These are phyloP conservation scores for Laburnicola sp. DNA, from an alignment of 2,329 filamentous ascomycete species.

Conservation along the genomic window DNA sequence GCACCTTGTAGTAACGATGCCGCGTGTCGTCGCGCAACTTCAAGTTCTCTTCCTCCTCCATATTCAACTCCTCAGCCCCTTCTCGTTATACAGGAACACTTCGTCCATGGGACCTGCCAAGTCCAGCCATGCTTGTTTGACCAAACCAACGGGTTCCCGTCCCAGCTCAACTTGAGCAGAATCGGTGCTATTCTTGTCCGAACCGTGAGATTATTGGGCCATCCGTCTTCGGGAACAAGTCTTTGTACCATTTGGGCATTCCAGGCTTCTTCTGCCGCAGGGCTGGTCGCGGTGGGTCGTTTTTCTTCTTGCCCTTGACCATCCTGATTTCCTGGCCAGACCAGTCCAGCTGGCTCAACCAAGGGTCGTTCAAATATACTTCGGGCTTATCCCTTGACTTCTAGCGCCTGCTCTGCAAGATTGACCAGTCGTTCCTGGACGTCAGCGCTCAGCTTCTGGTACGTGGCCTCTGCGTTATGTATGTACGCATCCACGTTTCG, in stretches of 20 bases:
- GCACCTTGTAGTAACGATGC: conserved; percentile 84
- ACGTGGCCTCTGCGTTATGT: conserved; percentile 80
- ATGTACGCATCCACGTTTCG: conserved; percentile 83
- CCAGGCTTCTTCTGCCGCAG: conserved; percentile 90
- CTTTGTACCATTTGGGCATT: conserved; percentile 95
- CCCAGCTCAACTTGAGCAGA: conserved; percentile 82
- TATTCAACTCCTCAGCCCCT: conserved; percentile 76
- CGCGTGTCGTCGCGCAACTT: conserved; percentile 66
- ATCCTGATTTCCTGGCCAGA: conserved; percentile 88
- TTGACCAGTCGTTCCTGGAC: conserved; percentile 74
- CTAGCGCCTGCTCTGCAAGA: conserved; percentile 75
- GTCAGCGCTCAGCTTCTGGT: conserved; percentile 73
- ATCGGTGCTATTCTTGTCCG: conserved; percentile 86
- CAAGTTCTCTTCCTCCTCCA: conserved; percentile 71
- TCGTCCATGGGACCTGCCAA: conserved; percentile 72
- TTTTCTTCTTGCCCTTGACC: conserved; percentile 88
- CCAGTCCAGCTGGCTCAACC: conserved; percentile 95
- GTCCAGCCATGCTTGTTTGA: conserved; percentile 93
- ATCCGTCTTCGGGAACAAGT: conserved; percentile 72
- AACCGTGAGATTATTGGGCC: conserved; percentile 75
- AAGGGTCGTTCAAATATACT: conserved; percentile 78
- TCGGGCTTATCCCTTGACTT: conserved; percentile 70
- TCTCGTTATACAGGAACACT: conserved; percentile 65
- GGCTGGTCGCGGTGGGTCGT: conserved; percentile 73
- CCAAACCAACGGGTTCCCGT: conserved; percentile 87